Base-by-base conservation (phyloP, 129 eudicot genomes). In the Tagetes patula region DNA sequence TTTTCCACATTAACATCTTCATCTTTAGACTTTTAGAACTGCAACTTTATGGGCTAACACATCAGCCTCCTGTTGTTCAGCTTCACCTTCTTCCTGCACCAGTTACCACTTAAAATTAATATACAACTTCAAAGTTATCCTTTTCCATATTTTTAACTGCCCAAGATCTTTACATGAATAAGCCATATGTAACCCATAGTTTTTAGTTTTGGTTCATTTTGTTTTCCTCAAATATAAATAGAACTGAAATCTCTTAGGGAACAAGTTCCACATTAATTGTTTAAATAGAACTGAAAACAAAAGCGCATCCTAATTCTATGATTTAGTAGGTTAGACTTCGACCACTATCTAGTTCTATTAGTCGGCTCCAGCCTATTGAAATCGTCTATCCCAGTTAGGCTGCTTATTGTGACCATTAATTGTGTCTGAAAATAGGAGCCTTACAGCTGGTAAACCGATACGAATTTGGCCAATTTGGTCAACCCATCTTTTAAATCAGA, bases 61-160 rank as follows among this genome's bases (percentile, higher is more conserved):
- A 67, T 89, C 95, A 72, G 80, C 95, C 34, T 92, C 89, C 42
- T 66, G 77, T 46, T 82, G 80, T 80, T 85, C 96, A 33, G 33
- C 81, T 7, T 73, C 75, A 14, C 78, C 58, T 13, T 85, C 96
- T 64, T 85, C 90, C 96, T 87, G 91, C 67, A 73, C 75, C 69
- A 72, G 5, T 31, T 52, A 40, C 58, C 50, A 67, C 14, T 13
- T 63, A 20, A 20, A 20, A 20, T 20, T 20, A 20, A 20, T 20
- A 20, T n/a, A 34, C 12, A 30, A 43, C 14, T 49, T 27, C 42
- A 56, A 27, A 41, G 1, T 12, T 31, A 49, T 10, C 61, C 31
- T 42, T 39, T 66, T 8, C 20, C 20, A 1, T n/a, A 52, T 4
- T 12, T 67, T 46, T 47, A 40, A 50, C 8, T 3, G 48, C 62